Evolutionary conservation across 2,329 filamentous ascomycete species (phyloP), one percentile per base, ranked within the genome.

Genomic region (Arthrobotrys sinensis): DNA sequence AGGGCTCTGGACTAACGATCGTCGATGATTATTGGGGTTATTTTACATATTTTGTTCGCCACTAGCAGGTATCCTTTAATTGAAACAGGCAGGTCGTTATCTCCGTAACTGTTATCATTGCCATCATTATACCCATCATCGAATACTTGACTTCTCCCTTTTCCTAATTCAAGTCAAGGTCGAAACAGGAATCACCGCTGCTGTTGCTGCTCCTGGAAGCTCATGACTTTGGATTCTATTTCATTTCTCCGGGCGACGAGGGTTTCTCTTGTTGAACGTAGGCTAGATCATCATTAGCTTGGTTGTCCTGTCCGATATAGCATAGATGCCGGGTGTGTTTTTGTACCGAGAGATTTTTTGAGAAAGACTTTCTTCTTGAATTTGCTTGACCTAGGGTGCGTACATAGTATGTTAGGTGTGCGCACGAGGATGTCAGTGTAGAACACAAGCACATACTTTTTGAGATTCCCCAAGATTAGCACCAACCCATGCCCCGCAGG

Each of bases 401-500:
- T 60, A 28, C 28, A 50, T 40, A 28, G 6, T 24, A 16, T 24
- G n/a, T 28, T 19, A 34, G 21, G 8, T 52, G 10, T 7, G 19
- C 6, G 8, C 10, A 50, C 12, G 19, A 19, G n/a, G 36, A 62
- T 28, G n/a, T 36, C 4, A 28, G 4, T 28, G 2, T 28, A 28
- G 45, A 8, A 6, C 32, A 4, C 14, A n/a, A 4, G 12, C 2
- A 38, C 28, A 46, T 70, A 76, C 72, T 46, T 70, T 52, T 24
- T 70, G 65, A n/a, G 64, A 50, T 8, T 40, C 55, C 10, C 43
- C 55, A 7, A 60, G 36, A 12, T 60, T 64, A 24, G 72, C 72
- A 32, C 72, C 72, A 1, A 62, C 65, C 28, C 62, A 69, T 11
- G 72, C 65, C 14, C 72, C 72, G 38, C 72, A 69, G 65, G 72